Percentiles rank a stretch among this genome's conserved stretches.
These are phyloP conservation scores for Tolypocladium pustulatum DNA, from an alignment of 2,329 filamentous ascomycete species.

Conservation along the genomic window DNA sequence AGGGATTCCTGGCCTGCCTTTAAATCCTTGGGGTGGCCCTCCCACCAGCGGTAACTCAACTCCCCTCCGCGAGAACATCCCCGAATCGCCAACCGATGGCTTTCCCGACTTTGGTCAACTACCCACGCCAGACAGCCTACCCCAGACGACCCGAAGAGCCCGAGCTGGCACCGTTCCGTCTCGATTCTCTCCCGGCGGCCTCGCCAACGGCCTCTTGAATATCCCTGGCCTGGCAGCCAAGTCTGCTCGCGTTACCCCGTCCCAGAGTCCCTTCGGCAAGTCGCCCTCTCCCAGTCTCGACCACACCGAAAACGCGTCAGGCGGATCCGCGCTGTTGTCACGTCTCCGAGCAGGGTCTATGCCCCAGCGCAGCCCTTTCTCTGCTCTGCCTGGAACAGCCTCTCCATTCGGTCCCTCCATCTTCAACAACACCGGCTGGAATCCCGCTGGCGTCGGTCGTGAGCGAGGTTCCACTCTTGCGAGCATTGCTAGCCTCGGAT, in stretches of 20 bases:
- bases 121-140: slow-evolving; percentile 53
- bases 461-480: slow-evolving; percentile 79
- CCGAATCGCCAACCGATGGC: slow-evolving; percentile 90
- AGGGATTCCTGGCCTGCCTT: slow-evolving; percentile 58
- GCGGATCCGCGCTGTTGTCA: slow-evolving; percentile 66
- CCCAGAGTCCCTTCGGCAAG: slow-evolving; percentile 72
- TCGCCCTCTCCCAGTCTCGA: slow-evolving; percentile 48
- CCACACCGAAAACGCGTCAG: slow-evolving; percentile 33
- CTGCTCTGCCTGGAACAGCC: slow-evolving; percentile 40
- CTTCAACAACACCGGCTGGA: slow-evolving; percentile 76
- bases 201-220: slow-evolving; percentile 47
- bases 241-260: slow-evolving; percentile 74
- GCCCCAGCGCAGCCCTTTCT: slow-evolving; percentile 72
- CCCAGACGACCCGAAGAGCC: slow-evolving; percentile 64
- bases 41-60: slow-evolving; percentile 95
- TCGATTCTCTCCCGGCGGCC: slow-evolving; percentile 71
- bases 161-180: slow-evolving; percentile 95
- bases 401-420: slow-evolving; percentile 81
- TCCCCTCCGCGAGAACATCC: slow-evolving; percentile 91
- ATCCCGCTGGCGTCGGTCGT: slow-evolving; percentile 51
- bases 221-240: slow-evolving; percentile 56
- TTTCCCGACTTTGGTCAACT: slow-evolving; percentile 82
- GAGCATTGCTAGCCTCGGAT: slow-evolving; percentile 75
- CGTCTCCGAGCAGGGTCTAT: slow-evolving; percentile 86
- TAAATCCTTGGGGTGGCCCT: slow-evolving; percentile 84